These are phyloP conservation scores for Penicillium longicatenatum DNA, from an alignment of 495 filamentous ascomycete genomes.

Conservation along the genomic window DNA sequence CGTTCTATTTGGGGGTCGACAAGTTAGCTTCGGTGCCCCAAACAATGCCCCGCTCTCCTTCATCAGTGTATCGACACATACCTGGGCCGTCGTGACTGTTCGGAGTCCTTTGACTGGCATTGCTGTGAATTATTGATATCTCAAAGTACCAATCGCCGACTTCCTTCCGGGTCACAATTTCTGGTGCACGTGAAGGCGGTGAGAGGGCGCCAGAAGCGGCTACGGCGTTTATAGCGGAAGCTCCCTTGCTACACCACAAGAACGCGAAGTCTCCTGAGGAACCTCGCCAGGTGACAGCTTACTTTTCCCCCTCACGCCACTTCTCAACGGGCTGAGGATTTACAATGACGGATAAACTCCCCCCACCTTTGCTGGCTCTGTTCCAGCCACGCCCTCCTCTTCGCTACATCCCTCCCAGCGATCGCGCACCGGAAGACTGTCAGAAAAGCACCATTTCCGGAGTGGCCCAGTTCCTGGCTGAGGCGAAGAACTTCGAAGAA, in stretches of 20 bases:
- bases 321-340: conserved; percentile 10
- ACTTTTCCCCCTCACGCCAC: conserved; percentile 13
- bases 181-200: conserved; percentile 33
- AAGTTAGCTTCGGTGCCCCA: background rate
- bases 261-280: conserved; percentile 29
- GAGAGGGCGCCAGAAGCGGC: conserved; percentile 15
- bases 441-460: conserved; percentile 66
- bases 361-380: conserved; percentile 86
- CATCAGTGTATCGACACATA: conserved; percentile 22
- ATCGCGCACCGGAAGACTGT: conserved; percentile 81
- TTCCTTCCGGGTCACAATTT: conserved; percentile 23
- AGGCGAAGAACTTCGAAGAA: conserved; percentile 68
- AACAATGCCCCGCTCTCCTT: background rate
- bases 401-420: conserved; percentile 81
- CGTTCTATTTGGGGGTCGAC: conserved; percentile 62
- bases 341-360: conserved; percentile 92
- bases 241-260: conserved; percentile 18
- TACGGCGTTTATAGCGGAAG: conserved; percentile 17
- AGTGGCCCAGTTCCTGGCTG: conserved; percentile 71
- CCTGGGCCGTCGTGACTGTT: conserved; percentile 40
- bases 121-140: conserved; percentile 27
- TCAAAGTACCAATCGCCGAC: conserved; percentile 5
- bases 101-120: conserved; percentile 72
- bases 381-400: conserved; percentile 92
- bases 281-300: conserved; percentile 16